phyloP scores from a whole-genome alignment of 768 basidiomycete species.

The Xerocomus potaroensis region DNA sequence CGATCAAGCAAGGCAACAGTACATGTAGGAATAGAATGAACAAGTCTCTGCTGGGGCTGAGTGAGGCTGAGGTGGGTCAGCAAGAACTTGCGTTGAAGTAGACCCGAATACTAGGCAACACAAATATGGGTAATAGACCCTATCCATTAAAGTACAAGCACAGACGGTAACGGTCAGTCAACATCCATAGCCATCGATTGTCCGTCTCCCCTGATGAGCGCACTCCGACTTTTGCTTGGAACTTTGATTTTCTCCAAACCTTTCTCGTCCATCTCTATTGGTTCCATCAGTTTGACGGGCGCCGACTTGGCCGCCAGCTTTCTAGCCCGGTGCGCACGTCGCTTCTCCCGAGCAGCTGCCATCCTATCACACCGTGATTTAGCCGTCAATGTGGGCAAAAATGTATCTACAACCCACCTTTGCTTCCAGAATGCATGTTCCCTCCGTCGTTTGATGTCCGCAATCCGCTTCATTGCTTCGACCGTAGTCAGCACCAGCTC shows the following conservation, averaged over 20 bases:
- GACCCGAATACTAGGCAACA: slow-evolving; percentile 1
- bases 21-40: too few relatives aligned
- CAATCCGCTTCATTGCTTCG: slow-evolving; percentile 93
- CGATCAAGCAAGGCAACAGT: slow-evolving; percentile 10
- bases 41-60: too few relatives aligned
- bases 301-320: slow-evolving; percentile 47
- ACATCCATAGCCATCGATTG: slow-evolving; percentile 91
- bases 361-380: slow-evolving; percentile 50
- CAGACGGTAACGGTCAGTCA: slow-evolving; percentile 41
- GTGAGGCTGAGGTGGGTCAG: too few relatives aligned
- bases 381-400: background rate
- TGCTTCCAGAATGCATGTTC: slow-evolving; percentile 97
- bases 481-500: slow-evolving; percentile 90
- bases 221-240: slow-evolving; percentile 56
- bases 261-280: slow-evolving; percentile 46
- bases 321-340: slow-evolving; percentile 69
- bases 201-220: slow-evolving; percentile 78
- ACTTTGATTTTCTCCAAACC: slow-evolving; percentile 78
- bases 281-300: slow-evolving; percentile 64
- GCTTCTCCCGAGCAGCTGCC: slow-evolving; percentile 76
- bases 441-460: slow-evolving; percentile 85
- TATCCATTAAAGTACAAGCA: slow-evolving; percentile 7
- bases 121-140: slow-evolving; percentile 20
- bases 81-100: too few relatives aligned
- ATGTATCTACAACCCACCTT: slow-evolving; percentile 43